phyloP scores from a whole-genome alignment of 2,329 filamentous ascomycete genomes.

The Ceratocystis alfenasii region DNA sequence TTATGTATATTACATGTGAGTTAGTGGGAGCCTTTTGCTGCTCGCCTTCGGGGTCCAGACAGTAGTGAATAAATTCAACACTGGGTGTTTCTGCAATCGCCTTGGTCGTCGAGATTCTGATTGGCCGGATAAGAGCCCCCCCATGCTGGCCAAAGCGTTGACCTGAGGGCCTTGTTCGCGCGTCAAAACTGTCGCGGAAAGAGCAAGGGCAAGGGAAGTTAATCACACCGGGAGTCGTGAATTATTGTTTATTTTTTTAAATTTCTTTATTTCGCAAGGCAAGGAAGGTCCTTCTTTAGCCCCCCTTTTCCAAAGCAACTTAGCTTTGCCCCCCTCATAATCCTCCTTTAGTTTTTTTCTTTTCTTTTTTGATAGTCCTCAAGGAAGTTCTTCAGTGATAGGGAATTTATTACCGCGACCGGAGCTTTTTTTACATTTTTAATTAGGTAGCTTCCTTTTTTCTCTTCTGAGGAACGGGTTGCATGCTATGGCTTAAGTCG shows the following conservation, averaged over 20 bases:
- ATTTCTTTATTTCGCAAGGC: background rate
- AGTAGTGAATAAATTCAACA: no score
- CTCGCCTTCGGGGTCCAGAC: no score
- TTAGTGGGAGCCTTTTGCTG: no score
- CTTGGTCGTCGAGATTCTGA: background rate
- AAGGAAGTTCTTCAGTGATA: background rate
- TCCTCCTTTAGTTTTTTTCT: background rate
- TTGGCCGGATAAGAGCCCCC: background rate
- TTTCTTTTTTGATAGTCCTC: background rate
- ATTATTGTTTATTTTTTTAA: background rate
- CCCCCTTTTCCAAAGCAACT: background rate
- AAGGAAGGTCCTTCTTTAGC: background rate
- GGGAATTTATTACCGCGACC: background rate
- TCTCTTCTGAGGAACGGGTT: background rate
- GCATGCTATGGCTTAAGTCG: background rate
- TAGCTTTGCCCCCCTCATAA: background rate
- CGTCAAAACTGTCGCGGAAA: slow-evolving; percentile 23
- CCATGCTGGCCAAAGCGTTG: slow-evolving; percentile 11
- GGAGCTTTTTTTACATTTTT: background rate
- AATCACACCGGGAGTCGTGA: background rate
- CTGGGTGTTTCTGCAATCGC: no score
- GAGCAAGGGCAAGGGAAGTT: slow-evolving; percentile 6
- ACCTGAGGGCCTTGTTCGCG: slow-evolving; percentile 13
- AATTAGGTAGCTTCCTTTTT: background rate
- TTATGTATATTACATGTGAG: no score